Base-by-base conservation (phyloP, 2,329 filamentous ascomycete genomes). In the Sclerotinia borealis region DNA sequence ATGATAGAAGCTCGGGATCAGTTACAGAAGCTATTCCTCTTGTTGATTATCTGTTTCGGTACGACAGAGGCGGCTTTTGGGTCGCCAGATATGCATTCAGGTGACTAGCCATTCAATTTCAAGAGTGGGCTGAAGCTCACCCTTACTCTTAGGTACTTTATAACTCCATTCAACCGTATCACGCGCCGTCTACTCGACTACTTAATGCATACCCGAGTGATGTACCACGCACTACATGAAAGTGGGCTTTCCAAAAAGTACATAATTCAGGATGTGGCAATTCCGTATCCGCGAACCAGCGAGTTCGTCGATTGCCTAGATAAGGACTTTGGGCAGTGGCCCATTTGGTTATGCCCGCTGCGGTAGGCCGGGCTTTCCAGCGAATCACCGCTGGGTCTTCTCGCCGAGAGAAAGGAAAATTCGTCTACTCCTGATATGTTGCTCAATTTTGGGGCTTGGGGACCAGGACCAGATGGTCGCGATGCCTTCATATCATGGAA, bases 381-480 rank as follows among this genome's bases (percentile, higher is more conserved):
- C 64, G 37, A 70, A 63, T 25, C 66, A 68, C 19, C 65, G 60
- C 37, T 58, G 65, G 10, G 65, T 67, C 51, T 63, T 25, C 50
- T 52, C 15, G 50, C 50, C 2, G 59, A 34, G 56, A 65, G 9
- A 68, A 68, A 54, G 65, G 62, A 7, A 66, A 68, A n/a, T 39
- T 56, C 47, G 48, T 61, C 25, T 48, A 66, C 4, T 80, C 81
- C 3, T 78, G 74, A 41, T 77, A 81, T 19, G 83, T 85, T 76
- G 27, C 79, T 87, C 64, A 88, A 87, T 72, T 78, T 87, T 60
- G 85, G 85, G n/a, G 83, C 96, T 39, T 96, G 91, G 91, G 91
- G 91, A 11, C 90, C 87, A 75, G 90, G 89, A 13, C 84, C 87
- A 1, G 75, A 78, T 2, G 72, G 81, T 55, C 50, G 65, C 1